These are phyloP conservation scores for Flammula alnicola DNA, from an alignment of 1,284 basidiomycete species.

Conservation along the genomic window DNA sequence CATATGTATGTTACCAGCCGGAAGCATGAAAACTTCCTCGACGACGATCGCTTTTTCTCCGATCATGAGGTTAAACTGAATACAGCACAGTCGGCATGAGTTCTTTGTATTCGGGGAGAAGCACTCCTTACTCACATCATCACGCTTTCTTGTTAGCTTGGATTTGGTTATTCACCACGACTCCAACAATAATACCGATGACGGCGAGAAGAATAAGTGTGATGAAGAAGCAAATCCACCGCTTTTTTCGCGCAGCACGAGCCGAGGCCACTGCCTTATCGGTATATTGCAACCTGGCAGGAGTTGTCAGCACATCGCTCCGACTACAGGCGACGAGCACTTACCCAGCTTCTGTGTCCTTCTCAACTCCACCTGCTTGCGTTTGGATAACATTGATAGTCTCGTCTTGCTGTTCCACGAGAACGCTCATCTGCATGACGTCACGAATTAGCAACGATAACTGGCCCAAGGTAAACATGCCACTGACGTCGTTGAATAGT, in stretches of 20 bases:
- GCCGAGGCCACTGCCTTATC: constrained; percentile 89
- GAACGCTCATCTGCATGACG: constrained; percentile 73
- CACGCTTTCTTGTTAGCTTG: constrained; percentile 35
- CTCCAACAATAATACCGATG: constrained; percentile 63
- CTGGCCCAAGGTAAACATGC: background rate
- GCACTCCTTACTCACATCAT: constrained; percentile 1
- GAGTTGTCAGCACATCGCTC: constrained; percentile 15
- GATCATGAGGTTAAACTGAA: no score
- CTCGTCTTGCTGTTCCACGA: constrained; percentile 94
- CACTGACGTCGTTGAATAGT: constrained; percentile 88
- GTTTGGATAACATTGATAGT: constrained; percentile 81
- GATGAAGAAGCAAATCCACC: constrained; percentile 90
- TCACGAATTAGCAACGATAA: constrained; percentile 10
- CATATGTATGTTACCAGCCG: constrained; percentile 12
- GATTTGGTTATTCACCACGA: constrained; percentile 50
- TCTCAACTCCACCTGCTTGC: constrained; percentile 73
- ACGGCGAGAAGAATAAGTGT: constrained; percentile 66
- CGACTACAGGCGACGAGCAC: constrained; percentile 31
- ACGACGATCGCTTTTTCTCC: no score
- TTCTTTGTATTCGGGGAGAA: background rate
- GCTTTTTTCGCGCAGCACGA: constrained; percentile 89
- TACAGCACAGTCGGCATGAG: no score
- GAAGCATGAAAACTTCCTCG: no score
- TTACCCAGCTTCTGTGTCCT: constrained; percentile 85
- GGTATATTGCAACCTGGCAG: constrained; percentile 72